Evolutionary conservation across 768 basidiomycete genomes (phyloP), one percentile per base, ranked within the genome.

Genomic region (Naganishia vishniacii): DNA sequence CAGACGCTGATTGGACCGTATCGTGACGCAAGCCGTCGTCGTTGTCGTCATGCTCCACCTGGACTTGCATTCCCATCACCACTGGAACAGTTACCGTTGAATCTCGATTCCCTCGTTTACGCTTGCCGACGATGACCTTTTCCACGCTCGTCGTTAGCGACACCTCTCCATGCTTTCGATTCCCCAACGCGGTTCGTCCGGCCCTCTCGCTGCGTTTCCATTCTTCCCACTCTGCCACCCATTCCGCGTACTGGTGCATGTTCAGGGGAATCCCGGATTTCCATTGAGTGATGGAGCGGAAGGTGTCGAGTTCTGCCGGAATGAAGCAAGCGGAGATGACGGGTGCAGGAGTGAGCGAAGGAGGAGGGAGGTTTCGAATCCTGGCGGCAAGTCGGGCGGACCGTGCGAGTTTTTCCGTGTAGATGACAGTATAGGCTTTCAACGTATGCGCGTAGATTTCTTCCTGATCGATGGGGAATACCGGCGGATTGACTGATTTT

Each of bases 121-220:
- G 34, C 34, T 37, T 37, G n/a, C n/a, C 34, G 8, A 15, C 34
- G 15, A 37, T 7, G 8, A 15, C 34, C 15, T 7, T 15, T 7
- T 37, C 34, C 7, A 37, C 34, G 34, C 34, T 37, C 34, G 34
- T 37, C 34, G 34, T 37, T 15, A 37, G n/a, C 34, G 34, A 7
- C 15, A 7, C 7, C 34, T 7, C 15, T 37, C 15, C 34, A 37
- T 37, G 8, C 34, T 46, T 25, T 15, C 26, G 31, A 18, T 44
- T 29, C 9, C 59, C 62, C 48, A 49, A 53, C 11, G 62, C 62
- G 12, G 62, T 63, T 12, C 62, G 34, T 1, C 31, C 40, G 4
- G 34, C 28, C 20, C 48, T 20, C 20, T 41, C 31, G 31, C 37
- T 18, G 23, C 11, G 25, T 13, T 48, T n/a, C 11, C 3, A 9